Evolutionary conservation across 441 rosid genomes (phyloP), one percentile per base, ranked within the genome.

Genomic region (Bocquillonia castaneifolia): DNA sequence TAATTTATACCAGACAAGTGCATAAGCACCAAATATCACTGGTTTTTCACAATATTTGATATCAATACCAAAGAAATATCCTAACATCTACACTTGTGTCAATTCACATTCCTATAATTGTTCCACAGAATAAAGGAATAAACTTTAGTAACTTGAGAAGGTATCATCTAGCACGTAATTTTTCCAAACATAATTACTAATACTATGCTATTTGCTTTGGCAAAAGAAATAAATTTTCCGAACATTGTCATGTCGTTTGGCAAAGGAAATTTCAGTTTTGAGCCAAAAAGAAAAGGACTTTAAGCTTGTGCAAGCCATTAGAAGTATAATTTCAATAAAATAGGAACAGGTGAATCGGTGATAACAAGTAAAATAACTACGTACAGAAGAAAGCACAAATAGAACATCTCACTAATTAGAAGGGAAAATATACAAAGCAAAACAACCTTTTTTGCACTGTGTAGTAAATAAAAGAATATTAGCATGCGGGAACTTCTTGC

Each of bases 21-120:
- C 64, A 62, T 31, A 66, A 64, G 68, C 37, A 72, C 65, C 59
- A 71, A 73, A 68, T 36, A 45, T 40, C 34, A 63, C 10, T 28
- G 32, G 8, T 32, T 28, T 54, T 61, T 39, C 36, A 34, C 51
- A 42, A 36, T 45, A n/a, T 45, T 53, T 64, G 37, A 17, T 17
- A 17, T 36, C n/a, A n/a, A 22, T 15, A 34, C 48, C 4, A 45
- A 18, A 71, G 47, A 13, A 29, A 39, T 9, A 20, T 15, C 34
- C 34, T 53, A 5, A 6, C 17, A 68, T 48, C 29, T 22, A n/a
- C 0, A 32, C 12, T 20, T 47, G 22, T n/a, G 40, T 45, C 54
- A 47, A n/a, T 28, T 55, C 67, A 18, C 10, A 6, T 45, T 23
- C 36, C 34, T 34, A 25, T 52, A 1, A 57, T 23, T 45, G 59